Base-by-base conservation (phyloP, 2,329 filamentous ascomycete genomes). In the Ophiosphaerella herpotricha region DNA sequence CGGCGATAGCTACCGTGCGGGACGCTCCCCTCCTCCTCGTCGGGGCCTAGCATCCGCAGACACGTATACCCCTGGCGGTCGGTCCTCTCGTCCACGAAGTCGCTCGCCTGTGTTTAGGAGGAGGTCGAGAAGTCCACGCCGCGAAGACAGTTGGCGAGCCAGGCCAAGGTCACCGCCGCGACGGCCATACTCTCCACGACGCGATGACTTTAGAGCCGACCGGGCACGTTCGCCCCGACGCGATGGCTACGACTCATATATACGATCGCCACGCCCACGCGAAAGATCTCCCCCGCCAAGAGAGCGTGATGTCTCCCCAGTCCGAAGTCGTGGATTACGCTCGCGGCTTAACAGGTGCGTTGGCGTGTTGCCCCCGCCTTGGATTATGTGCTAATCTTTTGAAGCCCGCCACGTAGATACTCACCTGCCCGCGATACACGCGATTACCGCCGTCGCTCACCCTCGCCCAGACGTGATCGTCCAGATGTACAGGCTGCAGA, bases 391-490 rank as follows among this genome's bases (percentile, higher is more conserved):
- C 51, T 60, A 53, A 54, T 48, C n/a, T 29, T 39, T 42, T 39
- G 44, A 55, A 66, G 73, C 63, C 53, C 65, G 32, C 63, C 59
- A 39, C 71, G 77, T 38, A 72, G 75, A 16, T 78, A 74, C 50
- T 79, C 77, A 33, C 77, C 73, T 57, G 48, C 68, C 38, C 64
- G 76, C 39, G 75, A 78, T 39, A 70, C 63, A 37, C 79, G 77
- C 62, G 77, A 78, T 41, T 74, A 74, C 38, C 78, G 80, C 39
- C 81, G 82, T 34, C 78, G 80, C 53, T 85, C 80, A 48, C 81
- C 81, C 43, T 75, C 77, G 36, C 78, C 80, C 39, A 74, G 80
- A 61, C 77, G 76, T 50, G 75, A 79, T 51, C 77, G 79, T 31
- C 69, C 74, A 37, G 80, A 83, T 36, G 72, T 74, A 13, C 73